A percentile compares a stretch with the other conserved stretches of the same genome.
Conservation (phyloP, 139 green algal species). For the Chlamydomonas sp. region DNA sequence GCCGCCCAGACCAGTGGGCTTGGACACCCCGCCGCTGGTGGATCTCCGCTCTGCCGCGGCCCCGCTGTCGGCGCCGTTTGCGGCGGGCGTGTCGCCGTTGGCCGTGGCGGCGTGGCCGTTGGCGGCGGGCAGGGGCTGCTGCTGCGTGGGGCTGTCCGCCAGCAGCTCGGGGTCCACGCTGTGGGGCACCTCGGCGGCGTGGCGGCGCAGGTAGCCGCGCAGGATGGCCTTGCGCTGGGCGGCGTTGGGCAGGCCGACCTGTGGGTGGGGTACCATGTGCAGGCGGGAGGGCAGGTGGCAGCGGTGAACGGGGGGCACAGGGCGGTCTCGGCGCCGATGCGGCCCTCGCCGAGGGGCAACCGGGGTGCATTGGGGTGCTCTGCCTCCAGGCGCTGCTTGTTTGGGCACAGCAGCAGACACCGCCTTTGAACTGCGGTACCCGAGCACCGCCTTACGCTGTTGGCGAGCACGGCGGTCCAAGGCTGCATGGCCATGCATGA, state of each 20-base stretch:
- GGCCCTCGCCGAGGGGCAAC: too few relatives aligned
- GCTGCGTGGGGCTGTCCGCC: not conserved
- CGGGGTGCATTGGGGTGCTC: too few relatives aligned
- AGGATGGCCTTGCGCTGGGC: constrained; percentile 77
- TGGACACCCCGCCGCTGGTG: not conserved
- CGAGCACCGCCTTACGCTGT: too few relatives aligned
- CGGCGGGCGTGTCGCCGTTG: not conserved
- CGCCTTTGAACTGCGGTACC: too few relatives aligned
- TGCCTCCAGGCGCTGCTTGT: too few relatives aligned
- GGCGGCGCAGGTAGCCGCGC: constrained; percentile 50
- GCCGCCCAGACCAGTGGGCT: not conserved
- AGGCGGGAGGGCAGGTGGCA: too few relatives aligned
- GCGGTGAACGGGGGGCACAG: too few relatives aligned
- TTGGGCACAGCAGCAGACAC: too few relatives aligned
- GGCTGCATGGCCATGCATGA: too few relatives aligned
- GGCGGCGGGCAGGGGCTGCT: not conserved
- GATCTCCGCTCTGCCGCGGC: not conserved
- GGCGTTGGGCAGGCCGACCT: constrained; percentile 74
- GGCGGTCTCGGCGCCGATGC: too few relatives aligned
- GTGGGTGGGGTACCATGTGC: too few relatives aligned
- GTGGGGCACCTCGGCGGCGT: constrained; percentile 32
- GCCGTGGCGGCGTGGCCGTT: not conserved
- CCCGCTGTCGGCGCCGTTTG: not conserved
- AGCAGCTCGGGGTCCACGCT: constrained; percentile 33
- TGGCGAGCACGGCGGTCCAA: too few relatives aligned